Percentiles rank a stretch among this genome's conserved stretches.
These are phyloP conservation scores for Hypomontagnella monticulosa DNA, from an alignment of 495 filamentous ascomycete genomes.

Conservation along the genomic window DNA sequence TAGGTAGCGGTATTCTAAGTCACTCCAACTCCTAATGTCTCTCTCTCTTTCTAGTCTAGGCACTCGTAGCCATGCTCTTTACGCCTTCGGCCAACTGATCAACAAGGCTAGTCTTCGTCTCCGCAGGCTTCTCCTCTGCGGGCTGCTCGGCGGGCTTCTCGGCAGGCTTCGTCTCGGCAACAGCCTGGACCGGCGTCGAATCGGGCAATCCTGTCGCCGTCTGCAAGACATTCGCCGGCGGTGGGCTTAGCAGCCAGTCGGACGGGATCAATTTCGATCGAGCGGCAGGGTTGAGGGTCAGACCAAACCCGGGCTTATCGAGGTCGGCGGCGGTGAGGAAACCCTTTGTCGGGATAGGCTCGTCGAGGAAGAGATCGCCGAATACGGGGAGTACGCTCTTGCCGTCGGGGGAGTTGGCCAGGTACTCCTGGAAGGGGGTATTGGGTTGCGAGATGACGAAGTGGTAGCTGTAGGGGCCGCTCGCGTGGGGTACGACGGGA, in stretches of 20 bases:
- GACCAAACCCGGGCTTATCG: constrained; percentile 90
- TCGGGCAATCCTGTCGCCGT: constrained; percentile 48
- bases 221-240: constrained; percentile 68
- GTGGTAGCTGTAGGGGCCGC: constrained; percentile 93
- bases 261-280: constrained; percentile 75
- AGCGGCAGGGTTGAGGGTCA: constrained; percentile 84
- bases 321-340: constrained; percentile 79
- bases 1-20: constrained; percentile 6
- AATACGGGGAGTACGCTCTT: constrained; percentile 90
- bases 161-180: constrained; percentile 19
- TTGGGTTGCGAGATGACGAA: constrained; percentile 91
- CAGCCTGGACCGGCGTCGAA: constrained; percentile 13
- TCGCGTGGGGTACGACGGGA: constrained; percentile 92
- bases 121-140: constrained; percentile 27
- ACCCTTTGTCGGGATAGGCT: constrained; percentile 85
- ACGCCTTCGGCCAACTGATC: constrained; percentile 37
- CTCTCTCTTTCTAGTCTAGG: constrained; percentile 2
- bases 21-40: neutral
- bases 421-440: constrained; percentile 92
- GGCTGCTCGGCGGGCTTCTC: constrained; percentile 28
- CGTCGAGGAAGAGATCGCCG: constrained; percentile 88
- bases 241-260: constrained; percentile 72
- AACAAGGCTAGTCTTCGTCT: constrained; percentile 38
- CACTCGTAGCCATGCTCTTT: constrained; percentile 37
- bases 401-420: constrained; percentile 90